Base-by-base conservation (phyloP, 1,284 basidiomycete genomes). In the Ceraceosorus guamensis region DNA sequence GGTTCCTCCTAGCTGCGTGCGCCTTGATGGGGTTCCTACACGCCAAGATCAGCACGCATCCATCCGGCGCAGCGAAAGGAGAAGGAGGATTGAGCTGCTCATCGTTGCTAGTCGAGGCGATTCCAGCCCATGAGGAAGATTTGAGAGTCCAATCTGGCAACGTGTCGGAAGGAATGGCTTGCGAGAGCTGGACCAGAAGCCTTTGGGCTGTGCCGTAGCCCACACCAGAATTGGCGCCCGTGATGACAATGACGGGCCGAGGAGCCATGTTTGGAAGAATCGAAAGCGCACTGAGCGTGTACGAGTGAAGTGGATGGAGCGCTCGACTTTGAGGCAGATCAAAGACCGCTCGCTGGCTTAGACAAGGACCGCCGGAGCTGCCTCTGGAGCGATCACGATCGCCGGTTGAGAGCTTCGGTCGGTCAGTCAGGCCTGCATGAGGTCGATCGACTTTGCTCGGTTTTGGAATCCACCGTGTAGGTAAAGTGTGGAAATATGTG, bases 11-110 rank as follows among this genome's bases (percentile, higher is more conserved):
- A 1, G 74, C 75, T 46, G 68, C 62, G 56, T 71, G 68, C 11
- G 76, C 75, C 48, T 75, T 75, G 58, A 74, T 67, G 31, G 70
- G 64, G 46, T 77, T 77, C 3, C 75, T 67, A 51, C 73, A 75
- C 11, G 75, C 75, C 5, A 77, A 65, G 44, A 77, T 48, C 44
- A 77, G 51, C 18, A 71, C 75, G 58, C 67, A 67, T 33, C 75
- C 75, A 47, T 76, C 57, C 8, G 66, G 60, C 3, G 75, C 73
- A n/a, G 67, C 57, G 50, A 71, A 77, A 3, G 73, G 68, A 16
- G 71, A 68, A 13, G 70, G 60, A 0, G 60, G 37, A 4, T 59
- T 63, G n/a, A 59, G 60, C 6, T 52, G 34, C 24, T 35, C 32
- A 24, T 24, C 24, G 24, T 24, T 24, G 24, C 24, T 24, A 24